These are phyloP conservation scores for Sporisorium sorghi DNA, from an alignment of 1,284 basidiomycete species.

Conservation along the genomic window DNA sequence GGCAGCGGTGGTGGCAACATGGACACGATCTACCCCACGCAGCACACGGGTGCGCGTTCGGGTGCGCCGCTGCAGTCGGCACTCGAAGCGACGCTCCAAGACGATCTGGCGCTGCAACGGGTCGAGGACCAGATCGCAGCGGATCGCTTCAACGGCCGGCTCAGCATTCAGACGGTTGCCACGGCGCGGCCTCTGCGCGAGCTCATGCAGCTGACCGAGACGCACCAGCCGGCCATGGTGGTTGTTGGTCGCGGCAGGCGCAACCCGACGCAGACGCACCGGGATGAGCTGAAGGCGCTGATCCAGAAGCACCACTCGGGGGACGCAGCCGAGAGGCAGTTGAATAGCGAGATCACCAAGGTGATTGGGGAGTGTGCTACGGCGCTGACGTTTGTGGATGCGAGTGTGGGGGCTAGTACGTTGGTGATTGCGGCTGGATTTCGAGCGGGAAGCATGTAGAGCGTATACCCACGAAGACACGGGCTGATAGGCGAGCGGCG, in stretches of 20 bases:
- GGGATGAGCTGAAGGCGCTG: conserved; percentile 56
- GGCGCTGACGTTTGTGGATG: conserved; percentile 38
- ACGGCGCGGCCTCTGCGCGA: conserved; percentile 46
- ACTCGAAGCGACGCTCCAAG: conserved; percentile 58
- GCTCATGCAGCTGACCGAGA: conserved; percentile 29
- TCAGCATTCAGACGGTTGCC: conserved; percentile 24
- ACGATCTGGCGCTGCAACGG: conserved; percentile 55
- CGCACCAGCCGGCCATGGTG: conserved; percentile 45
- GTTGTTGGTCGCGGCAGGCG: conserved; percentile 57
- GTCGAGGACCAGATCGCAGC: conserved; percentile 46
- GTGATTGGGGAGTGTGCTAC: conserved; percentile 62
- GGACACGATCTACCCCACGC: conserved; percentile 60
- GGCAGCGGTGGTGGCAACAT: conserved; percentile 37
- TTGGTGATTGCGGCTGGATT: conserved; percentile 57
- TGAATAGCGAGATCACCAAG: conserved; percentile 62
- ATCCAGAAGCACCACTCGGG: conserved; percentile 20
- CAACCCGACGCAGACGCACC: conserved; percentile 61
- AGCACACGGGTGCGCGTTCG: conserved; percentile 12
- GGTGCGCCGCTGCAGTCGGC: conserved; percentile 24
- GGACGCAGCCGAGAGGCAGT: conserved; percentile 38
- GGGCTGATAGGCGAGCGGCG: no score
- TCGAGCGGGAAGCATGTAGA: conserved; percentile 1
- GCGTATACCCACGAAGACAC: neutral
- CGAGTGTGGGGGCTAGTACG: conserved; percentile 25
- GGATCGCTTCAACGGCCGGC: conserved; percentile 20